Conservation (phyloP, 78 protist genomes). For the Guillardia theta region DNA sequence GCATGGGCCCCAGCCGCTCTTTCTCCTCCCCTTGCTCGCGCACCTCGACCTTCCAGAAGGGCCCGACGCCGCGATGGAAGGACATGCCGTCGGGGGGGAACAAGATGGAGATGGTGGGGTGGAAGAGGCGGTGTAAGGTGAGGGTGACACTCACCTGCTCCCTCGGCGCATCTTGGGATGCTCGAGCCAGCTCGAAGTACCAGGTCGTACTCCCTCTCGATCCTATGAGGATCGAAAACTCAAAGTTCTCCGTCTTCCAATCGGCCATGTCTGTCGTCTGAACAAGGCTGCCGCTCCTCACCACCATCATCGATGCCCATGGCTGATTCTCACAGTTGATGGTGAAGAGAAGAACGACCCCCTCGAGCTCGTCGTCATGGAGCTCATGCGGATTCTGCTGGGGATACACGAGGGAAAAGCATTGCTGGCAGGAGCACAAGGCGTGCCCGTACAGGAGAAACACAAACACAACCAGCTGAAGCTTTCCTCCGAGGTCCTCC, state of each 20-base stretch:
- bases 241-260: not conserved
- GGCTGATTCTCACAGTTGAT: too few relatives aligned
- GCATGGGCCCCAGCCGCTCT: not conserved
- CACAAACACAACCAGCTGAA: too few relatives aligned
- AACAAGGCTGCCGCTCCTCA: too few relatives aligned
- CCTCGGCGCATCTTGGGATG: not conserved
- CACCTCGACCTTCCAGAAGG: not conserved
- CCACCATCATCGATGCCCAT: too few relatives aligned
- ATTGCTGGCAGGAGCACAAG: too few relatives aligned
- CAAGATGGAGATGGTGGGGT: not conserved
- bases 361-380: too few relatives aligned
- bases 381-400: too few relatives aligned
- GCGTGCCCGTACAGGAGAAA: too few relatives aligned
- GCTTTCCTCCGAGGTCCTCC: too few relatives aligned
- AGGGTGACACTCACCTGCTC: not conserved
- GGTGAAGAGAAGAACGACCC: too few relatives aligned
- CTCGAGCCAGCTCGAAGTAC: not conserved
- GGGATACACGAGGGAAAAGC: too few relatives aligned
- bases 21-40: not conserved
- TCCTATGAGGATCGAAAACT: not conserved
- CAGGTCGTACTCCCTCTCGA: not conserved
- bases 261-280: too few relatives aligned
- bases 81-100: not conserved
- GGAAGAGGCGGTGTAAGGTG: not conserved
- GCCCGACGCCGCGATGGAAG: not conserved